Evolutionary conservation across 306 rosid species (phyloP).

Genomic region (Begonia loranthoides): DNA sequence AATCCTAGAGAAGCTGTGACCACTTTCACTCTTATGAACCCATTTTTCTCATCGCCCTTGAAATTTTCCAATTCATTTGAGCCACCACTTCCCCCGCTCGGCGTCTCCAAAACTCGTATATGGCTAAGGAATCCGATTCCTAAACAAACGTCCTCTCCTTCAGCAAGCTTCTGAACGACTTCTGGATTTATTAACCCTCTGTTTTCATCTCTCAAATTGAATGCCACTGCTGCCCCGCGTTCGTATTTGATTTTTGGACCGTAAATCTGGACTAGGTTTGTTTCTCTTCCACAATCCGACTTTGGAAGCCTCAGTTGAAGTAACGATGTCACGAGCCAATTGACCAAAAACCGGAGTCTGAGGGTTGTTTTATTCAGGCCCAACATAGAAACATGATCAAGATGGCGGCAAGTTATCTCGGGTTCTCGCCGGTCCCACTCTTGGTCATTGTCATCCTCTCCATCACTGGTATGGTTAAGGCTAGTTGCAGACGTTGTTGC

Average conservation of each 20-base stretch:
- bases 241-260: conserved; percentile 94
- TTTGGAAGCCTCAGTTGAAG: conserved; percentile 56
- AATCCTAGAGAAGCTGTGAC: conserved; percentile 83
- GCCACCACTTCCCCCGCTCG: conserved; percentile 38
- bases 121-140: conserved; percentile 85
- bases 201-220: conserved; percentile 62
- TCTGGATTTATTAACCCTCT: conserved; percentile 69
- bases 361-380: conserved; percentile 88
- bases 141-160: conserved; percentile 74
- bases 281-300: conserved; percentile 31
- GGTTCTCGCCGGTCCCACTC: conserved; percentile 60
- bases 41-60: conserved; percentile 37
- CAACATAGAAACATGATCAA: conserved; percentile 69
- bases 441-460: conserved; percentile 58
- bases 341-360: conserved; percentile 73
- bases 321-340: conserved; percentile 89
- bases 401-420: conserved; percentile 56
- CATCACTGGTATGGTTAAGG: conserved; percentile 72
- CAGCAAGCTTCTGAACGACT: conserved; percentile 85
- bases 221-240: conserved; percentile 94
- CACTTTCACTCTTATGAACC: conserved; percentile 67
- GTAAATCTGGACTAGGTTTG: conserved; percentile 61
- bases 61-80: conserved; percentile 64
- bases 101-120: conserved; percentile 48
- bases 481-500: conserved; percentile 48